Percentiles rank a stretch among this genome's conserved stretches.
Conservation (phyloP, 179 eudicot species). For the Amaranthus tricolor region DNA sequence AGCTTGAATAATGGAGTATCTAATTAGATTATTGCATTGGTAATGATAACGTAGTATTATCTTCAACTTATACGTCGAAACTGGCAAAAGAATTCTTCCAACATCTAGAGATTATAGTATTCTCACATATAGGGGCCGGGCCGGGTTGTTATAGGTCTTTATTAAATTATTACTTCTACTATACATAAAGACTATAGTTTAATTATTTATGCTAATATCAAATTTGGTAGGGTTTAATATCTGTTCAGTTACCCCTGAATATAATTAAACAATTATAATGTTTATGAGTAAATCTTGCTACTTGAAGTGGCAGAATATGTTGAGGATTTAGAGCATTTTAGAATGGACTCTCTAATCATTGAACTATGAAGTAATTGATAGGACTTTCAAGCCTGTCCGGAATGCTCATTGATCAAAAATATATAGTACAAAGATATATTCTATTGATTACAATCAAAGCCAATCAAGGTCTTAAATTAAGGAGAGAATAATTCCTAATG, state of each 20-base stretch:
- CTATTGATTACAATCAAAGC: no score
- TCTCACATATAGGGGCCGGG: background rate
- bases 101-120: background rate
- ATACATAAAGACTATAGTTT: background rate
- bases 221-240: background rate
- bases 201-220: background rate
- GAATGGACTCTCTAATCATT: no score
- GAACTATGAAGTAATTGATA: no score
- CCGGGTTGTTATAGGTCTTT: no score
- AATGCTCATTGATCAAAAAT: no score
- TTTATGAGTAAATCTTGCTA: background rate
- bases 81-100: background rate
- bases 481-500: no score
- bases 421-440: no score
- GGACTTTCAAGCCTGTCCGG: no score
- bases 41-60: constrained; percentile 1
- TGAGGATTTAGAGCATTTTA: no score
- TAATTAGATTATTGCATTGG: background rate
- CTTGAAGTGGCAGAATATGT: no score
- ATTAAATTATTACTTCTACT: no score
- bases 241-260: background rate
- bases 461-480: no score
- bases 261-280: background rate
- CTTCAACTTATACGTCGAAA: background rate
- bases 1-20: background rate